Evolutionary conservation across 139 green algal genomes (phyloP).

Genomic region (Spirogloea muscicola): DNA sequence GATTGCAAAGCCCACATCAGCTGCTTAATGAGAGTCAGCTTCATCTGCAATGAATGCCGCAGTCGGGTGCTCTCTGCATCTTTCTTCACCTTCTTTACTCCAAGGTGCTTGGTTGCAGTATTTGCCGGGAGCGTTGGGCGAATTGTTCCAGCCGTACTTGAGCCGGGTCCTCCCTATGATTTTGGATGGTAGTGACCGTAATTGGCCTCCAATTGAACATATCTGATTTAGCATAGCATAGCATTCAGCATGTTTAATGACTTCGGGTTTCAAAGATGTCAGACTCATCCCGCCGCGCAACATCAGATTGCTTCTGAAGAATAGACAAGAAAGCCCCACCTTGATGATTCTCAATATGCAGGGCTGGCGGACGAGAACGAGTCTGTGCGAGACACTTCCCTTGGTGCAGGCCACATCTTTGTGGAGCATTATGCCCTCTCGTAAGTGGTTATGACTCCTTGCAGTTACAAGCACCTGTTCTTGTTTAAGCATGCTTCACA

Average conservation of each 20-base stretch:
- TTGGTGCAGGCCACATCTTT: conserved; percentile 67
- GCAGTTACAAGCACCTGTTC: conserved; percentile 12
- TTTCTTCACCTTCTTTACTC: background rate
- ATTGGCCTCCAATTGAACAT: no score
- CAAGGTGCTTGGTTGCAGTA: conserved; percentile 61
- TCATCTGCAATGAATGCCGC: no score
- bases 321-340: no score
- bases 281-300: no score
- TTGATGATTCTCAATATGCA: no score
- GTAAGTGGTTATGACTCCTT: conserved; percentile 4
- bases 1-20: no score
- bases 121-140: conserved; percentile 53
- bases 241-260: no score
- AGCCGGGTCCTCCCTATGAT: conserved; percentile 73
- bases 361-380: conserved; percentile 93
- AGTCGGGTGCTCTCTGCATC: no score
- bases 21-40: no score
- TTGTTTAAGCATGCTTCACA: background rate
- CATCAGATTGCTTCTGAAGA: no score
- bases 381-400: conserved; percentile 81
- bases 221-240: no score
- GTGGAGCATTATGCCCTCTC: conserved; percentile 77
- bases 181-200: conserved; percentile 53
- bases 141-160: conserved; percentile 66
- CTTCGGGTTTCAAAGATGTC: no score